phyloP scores from a whole-genome alignment of 139 green algal species.

The Chlamydomonas incerta region DNA sequence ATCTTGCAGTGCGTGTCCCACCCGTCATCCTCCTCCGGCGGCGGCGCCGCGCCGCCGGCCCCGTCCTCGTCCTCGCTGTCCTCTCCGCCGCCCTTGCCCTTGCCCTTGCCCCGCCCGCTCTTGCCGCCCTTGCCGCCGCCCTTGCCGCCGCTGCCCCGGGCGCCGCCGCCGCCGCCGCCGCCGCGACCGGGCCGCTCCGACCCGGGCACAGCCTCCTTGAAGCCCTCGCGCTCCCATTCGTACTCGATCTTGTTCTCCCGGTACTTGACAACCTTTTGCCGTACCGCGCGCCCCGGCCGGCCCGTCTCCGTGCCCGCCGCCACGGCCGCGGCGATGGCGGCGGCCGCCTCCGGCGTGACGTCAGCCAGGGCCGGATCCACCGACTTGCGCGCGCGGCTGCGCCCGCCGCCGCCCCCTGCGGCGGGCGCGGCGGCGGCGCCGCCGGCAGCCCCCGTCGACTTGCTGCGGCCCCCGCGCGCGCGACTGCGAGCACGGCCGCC shows the following conservation, averaged over 20 bases:
- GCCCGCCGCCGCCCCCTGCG: too few relatives aligned
- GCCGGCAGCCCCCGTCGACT: neutral
- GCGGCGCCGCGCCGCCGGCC: neutral
- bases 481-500: too few relatives aligned
- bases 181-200: neutral
- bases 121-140: neutral
- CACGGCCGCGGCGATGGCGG: neutral
- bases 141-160: neutral
- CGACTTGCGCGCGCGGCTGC: too few relatives aligned
- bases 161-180: neutral
- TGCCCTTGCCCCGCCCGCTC: neutral
- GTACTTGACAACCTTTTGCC: conserved; percentile 30
- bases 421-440: neutral
- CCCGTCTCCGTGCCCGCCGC: neutral
- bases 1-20: conserved; percentile 47
- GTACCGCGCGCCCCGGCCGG: neutral
- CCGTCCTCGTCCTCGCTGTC: neutral
- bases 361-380: too few relatives aligned
- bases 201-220: neutral
- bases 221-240: conserved; percentile 22
- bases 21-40: conserved; percentile 25
- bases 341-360: neutral
- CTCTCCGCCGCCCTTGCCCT: neutral
- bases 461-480: too few relatives aligned
- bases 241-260: conserved; percentile 19